Evolutionary conservation across 345 rosid genomes (phyloP).

Genomic region (Rhodomyrtus tomentosa): DNA sequence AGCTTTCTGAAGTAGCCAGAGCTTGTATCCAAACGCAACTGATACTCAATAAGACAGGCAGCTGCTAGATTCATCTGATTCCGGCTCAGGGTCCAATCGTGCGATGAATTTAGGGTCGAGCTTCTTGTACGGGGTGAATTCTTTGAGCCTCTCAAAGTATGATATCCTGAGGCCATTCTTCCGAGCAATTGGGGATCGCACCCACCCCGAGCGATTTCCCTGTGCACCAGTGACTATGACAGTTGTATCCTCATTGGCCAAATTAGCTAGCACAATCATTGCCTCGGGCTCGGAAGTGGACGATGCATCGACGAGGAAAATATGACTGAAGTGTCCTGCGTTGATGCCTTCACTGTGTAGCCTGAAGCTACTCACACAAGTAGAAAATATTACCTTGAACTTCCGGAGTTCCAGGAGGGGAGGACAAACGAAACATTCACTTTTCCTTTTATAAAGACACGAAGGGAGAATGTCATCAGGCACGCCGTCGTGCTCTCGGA

Average conservation of each 20-base stretch:
- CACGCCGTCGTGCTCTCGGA: not conserved
- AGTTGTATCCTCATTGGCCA: not conserved
- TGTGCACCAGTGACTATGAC: not conserved
- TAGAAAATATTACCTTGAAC: not conserved
- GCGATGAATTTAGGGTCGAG: not conserved
- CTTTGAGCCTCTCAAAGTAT: constrained; percentile 19
- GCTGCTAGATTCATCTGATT: not conserved
- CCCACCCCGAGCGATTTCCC: not conserved
- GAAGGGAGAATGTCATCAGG: not conserved
- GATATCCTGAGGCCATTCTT: constrained; percentile 12
- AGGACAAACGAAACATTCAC: not conserved
- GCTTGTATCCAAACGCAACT: not conserved
- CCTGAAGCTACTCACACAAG: not conserved
- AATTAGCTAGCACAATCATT: not conserved
- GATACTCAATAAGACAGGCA: not conserved
- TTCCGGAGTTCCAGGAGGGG: not conserved
- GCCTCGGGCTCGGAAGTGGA: not conserved
- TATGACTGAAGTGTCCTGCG: not conserved
- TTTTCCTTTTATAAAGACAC: not conserved
- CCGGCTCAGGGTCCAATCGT: not conserved
- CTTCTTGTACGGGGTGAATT: not conserved
- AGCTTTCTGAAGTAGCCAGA: not conserved
- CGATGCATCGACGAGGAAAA: not conserved
- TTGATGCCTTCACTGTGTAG: not conserved
- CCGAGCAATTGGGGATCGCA: constrained; percentile 20